Evolutionary conservation across 1,284 basidiomycete species (phyloP).

Genomic region (Pisolithus thermaeus): DNA sequence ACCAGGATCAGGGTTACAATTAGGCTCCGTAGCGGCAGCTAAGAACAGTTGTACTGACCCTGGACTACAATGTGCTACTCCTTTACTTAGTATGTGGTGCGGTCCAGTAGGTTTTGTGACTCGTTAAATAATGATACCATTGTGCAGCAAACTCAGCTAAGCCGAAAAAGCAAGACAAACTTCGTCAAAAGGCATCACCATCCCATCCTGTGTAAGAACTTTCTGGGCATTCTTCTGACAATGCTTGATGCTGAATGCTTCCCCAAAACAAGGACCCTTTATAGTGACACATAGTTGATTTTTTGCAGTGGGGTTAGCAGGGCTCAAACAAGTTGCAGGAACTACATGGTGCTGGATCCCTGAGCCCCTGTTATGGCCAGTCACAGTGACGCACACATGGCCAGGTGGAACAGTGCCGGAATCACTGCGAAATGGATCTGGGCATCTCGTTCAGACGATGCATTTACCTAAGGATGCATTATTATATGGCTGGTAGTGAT

Average conservation of each 20-base stretch:
- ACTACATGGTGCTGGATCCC: neutral
- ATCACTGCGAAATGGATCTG: neutral
- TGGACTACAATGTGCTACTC: too few relatives aligned
- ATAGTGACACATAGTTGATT: neutral
- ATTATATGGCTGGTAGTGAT: neutral
- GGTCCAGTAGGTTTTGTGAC: too few relatives aligned
- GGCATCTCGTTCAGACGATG: conserved; percentile 1
- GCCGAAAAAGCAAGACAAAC: neutral
- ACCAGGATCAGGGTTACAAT: too few relatives aligned
- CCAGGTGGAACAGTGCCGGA: neutral
- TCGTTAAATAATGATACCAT: too few relatives aligned
- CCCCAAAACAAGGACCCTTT: neutral
- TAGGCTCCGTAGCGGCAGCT: too few relatives aligned
- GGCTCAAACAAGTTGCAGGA: neutral
- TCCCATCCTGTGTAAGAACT: neutral
- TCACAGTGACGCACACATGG: neutral
- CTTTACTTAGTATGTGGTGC: too few relatives aligned
- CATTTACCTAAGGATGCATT: neutral
- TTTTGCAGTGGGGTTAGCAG: neutral
- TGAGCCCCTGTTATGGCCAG: neutral
- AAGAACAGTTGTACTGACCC: too few relatives aligned
- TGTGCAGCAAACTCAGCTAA: too few relatives aligned
- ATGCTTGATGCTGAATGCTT: neutral
- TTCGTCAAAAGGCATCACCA: neutral
- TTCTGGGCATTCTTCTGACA: neutral